Evolutionary conservation across 768 basidiomycete species (phyloP), one percentile per base, ranked within the genome.

Genomic region (Lentinula raphanica): DNA sequence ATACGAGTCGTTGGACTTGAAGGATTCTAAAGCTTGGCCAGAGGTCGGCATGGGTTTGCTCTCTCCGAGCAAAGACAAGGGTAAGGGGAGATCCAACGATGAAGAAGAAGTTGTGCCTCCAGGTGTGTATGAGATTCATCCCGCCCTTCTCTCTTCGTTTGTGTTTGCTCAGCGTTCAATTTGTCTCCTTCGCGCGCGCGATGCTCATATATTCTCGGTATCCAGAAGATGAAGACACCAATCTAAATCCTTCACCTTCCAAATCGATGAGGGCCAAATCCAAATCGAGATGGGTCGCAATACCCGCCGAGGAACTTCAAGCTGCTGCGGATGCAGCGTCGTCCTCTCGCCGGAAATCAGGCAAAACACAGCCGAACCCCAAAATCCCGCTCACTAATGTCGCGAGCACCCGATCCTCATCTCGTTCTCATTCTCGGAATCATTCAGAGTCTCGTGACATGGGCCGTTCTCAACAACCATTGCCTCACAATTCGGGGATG

Each of bases 261-360:
- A 56, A 45, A 46, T 42, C 54, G 39, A 23, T 28, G 6, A 56
- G 32, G 23, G 21, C 19, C 23, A 56, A 56, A 46, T 56, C 54
- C 17, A 56, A 56, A 56, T 44, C 54, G 15, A 42, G 32, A 45
- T 56, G 54, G 54, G 54, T 56, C 19, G 29, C 54, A 9, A 56
- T 56, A 31, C 54, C 54, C 21, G 40, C 54, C 13, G 40, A 56
- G 29, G 54, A 56, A 35, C 32, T 56, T 11, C 54, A 45, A 28
- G 54, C 54, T 32, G 54, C 54, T 28, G 54, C 44, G 17, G 54
- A 56, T 44, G 54, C 39, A 29, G 54, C 54, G 35, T 27, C 36
- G 9, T 29, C 21, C 9, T n/a, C 40, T 27, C 29, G 27, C 8
- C 39, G 32, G 27, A 36, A 44, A 42, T 42, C 44, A 27, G 32